Evolutionary conservation across 768 basidiomycete genomes (phyloP), one percentile per base, ranked within the genome.

Genomic region (Leucosporidium yakuticum): DNA sequence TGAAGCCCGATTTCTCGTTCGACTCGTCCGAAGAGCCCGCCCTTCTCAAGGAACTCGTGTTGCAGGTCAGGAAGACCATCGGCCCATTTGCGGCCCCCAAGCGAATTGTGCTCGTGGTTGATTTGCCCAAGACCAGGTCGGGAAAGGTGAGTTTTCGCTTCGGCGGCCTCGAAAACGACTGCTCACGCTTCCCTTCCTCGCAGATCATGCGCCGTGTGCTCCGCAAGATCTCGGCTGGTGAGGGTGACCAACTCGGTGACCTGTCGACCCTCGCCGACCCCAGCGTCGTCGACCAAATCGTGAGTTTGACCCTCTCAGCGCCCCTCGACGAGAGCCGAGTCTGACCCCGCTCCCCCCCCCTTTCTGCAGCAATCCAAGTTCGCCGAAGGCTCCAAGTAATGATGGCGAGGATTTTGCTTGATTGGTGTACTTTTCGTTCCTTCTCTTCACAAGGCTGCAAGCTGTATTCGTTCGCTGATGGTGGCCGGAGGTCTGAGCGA

Each of bases 41-140:
- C 0, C 84, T 97, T 44, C 71, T 81, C 62, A 97, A 96, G 80
- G 95, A 97, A 80, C 85, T 99, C 68, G 84, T 88, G 34, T 85
- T 97, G 39, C 94, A 97, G 81, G 94, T 97, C 25, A 87, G 96
- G 76, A 98, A 98, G 81, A 89, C 90, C 54, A 99, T 99, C 69
- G 96, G 95, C 6, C 94, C 96, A 4, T 97, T 99, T 79, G 95
- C 95, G 2, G 88, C 93, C 21, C 95, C 95, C 32, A 98, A 97
- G 85, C 90, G 88, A 81, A 85, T 95, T 73, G 68, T 64, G 56
- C 69, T 79, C 60, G 63, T 78, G 51, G 49, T 31, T 53, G 93
- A 95, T 79, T 81, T 96, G 63, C 94, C 94, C 48, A 96, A 96
- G 85, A 97, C 95, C 44, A 84, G 95, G 57, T 90, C 88, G 21